Base-by-base conservation (phyloP, 2,329 filamentous ascomycete genomes). In the Dichotomopilus funicola region DNA sequence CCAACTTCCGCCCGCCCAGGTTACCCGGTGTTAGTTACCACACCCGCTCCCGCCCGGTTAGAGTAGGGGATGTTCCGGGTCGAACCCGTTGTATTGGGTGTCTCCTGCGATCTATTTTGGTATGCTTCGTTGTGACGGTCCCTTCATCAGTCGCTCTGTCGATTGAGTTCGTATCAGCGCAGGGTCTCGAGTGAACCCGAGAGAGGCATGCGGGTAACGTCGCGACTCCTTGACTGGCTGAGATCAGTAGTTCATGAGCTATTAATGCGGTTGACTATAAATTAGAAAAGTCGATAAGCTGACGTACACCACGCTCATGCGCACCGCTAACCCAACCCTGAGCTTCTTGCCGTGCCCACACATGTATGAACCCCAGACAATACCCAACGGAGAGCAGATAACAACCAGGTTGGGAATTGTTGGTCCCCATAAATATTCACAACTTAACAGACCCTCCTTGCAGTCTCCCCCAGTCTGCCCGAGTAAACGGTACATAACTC, bases 391-490 rank as follows among this genome's bases (percentile, higher is more conserved):
- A 8, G 38, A 31, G 13, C 43, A 37, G 34, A 41, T 34, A 13
- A 51, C 40, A 1, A 44, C 41, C 34, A 27, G 19, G 19, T 40
- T 40, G 8, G 8, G 8, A 9, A 9, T 40, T 40, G 8, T 40
- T 9, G 8, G 9, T 40, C 12, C 12, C 37, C 37, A 9, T 9
- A 12, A 42, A 46, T 11, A 35, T 19, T 71, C 64, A 91, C 60
- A 95, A 70, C 73, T 85, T 92, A 19, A 89, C 86, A 55, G 76
- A 76, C 0, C 89, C 89, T 0, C 73, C 80, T 40, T 80, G 78
- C 61, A 96, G 66, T 54, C 74, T 75, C 37, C 78, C 73, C 89
- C 89, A 95, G 45, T 95, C 86, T 55, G 70, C 72, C 61, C 77
- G 71, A 1, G 71, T 73, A 70, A 95, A 95, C 2, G 74, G 78